These are phyloP conservation scores for Wickerhamomyces sp. DNA, from an alignment of 1,139 yeast species.

Conservation along the genomic window DNA sequence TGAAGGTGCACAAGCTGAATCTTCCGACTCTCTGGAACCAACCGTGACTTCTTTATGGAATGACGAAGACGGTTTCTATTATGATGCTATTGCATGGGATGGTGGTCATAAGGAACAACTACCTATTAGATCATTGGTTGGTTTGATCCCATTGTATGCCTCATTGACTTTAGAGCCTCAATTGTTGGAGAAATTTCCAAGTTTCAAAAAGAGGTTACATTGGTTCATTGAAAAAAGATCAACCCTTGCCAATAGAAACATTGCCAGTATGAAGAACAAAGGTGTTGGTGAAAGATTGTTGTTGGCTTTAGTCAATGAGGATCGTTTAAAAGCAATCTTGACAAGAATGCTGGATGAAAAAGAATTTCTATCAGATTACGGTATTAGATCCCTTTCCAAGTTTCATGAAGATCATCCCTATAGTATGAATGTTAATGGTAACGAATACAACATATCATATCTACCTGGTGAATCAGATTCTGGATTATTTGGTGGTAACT, in stretches of 20 bases:
- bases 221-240: conserved; percentile 81
- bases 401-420: conserved; percentile 85
- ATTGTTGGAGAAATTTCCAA: conserved; percentile 71
- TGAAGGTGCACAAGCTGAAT: conserved; percentile 29
- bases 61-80: conserved; percentile 83
- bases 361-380: conserved; percentile 83
- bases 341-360: conserved; percentile 82
- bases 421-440: conserved; percentile 80
- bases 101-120: conserved; percentile 63
- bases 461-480: conserved; percentile 93
- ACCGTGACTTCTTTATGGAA: conserved; percentile 78
- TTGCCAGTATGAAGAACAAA: conserved; percentile 80
- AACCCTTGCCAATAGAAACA: conserved; percentile 75
- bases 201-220: conserved; percentile 76
- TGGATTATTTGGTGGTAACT: conserved; percentile 95
- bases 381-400: conserved; percentile 86
- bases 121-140: conserved; percentile 89
- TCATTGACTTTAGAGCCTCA: conserved; percentile 88
- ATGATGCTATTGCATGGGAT: conserved; percentile 89
- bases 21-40: conserved; percentile 36
- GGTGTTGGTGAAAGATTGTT: conserved; percentile 86
- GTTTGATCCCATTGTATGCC: conserved; percentile 90
- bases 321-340: conserved; percentile 71
- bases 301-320: conserved; percentile 78
- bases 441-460: conserved; percentile 68